Percentiles rank a stretch among this genome's conserved stretches.
Evolutionary conservation across 495 filamentous ascomycete genomes (phyloP).

Genomic region (Aspergillus mulundensis): DNA sequence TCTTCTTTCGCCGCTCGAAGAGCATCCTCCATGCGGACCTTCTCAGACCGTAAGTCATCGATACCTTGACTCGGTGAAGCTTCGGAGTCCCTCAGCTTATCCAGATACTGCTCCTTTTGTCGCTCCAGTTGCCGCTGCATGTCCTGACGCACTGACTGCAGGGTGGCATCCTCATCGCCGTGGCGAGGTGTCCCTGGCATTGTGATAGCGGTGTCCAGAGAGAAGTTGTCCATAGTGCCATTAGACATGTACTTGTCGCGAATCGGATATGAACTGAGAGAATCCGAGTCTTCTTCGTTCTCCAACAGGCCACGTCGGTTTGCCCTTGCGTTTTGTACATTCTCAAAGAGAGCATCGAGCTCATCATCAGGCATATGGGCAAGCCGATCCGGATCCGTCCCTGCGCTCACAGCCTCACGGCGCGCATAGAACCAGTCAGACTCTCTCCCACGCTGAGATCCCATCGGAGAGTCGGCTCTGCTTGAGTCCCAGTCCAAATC

Average conservation of each 20-base stretch:
- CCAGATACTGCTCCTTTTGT: slow-evolving; percentile 76
- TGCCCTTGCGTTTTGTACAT: slow-evolving; percentile 83
- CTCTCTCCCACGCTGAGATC: slow-evolving; percentile 64
- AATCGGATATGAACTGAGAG: slow-evolving; percentile 78
- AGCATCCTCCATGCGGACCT: slow-evolving; percentile 80
- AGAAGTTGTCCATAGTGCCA: slow-evolving; percentile 94
- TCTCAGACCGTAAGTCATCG: slow-evolving; percentile 80
- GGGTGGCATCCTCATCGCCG: slow-evolving; percentile 66
- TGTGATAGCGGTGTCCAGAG: slow-evolving; percentile 88
- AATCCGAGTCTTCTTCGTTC: slow-evolving; percentile 84
- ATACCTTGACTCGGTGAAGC: slow-evolving; percentile 70
- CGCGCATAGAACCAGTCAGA: slow-evolving; percentile 96
- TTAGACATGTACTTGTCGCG: slow-evolving; percentile 96
- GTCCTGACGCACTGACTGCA: slow-evolving; percentile 73
- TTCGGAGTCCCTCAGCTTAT: slow-evolving; percentile 74
- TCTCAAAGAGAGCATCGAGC: slow-evolving; percentile 89
- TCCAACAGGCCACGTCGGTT: slow-evolving; percentile 70
- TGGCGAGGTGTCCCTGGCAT: slow-evolving; percentile 87
- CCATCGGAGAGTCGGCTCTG: slow-evolving; percentile 75
- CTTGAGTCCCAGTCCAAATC: slow-evolving; percentile 67
- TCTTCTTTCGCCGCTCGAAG: slow-evolving; percentile 75
- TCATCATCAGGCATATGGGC: slow-evolving; percentile 87
- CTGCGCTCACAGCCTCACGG: slow-evolving; percentile 83
- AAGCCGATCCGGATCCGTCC: slow-evolving; percentile 89
- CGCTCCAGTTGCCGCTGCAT: slow-evolving; percentile 86